These are phyloP conservation scores for Vinca minor DNA, from an alignment of 257 asterid genomes.

Conservation along the genomic window DNA sequence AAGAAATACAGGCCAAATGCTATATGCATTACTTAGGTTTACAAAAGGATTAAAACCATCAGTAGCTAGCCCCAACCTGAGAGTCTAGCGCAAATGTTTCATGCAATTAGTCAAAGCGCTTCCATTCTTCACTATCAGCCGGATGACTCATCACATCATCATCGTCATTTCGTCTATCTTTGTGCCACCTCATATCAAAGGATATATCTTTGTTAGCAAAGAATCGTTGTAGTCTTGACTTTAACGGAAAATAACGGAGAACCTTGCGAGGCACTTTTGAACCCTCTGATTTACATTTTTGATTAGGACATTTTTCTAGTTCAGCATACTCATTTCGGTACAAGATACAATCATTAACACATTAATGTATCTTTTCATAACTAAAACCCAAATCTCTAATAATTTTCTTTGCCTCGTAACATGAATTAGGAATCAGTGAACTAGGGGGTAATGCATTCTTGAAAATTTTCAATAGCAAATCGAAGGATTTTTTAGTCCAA, in stretches of 20 bases:
- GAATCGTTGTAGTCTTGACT: too few relatives aligned
- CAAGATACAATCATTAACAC: neutral
- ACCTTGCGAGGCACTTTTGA: neutral
- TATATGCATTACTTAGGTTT: too few relatives aligned
- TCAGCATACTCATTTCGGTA: neutral
- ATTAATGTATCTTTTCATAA: too few relatives aligned
- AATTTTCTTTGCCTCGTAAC: constrained; percentile 5
- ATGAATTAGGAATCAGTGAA: neutral
- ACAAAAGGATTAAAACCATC: too few relatives aligned
- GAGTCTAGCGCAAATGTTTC: too few relatives aligned
- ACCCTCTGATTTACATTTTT: neutral
- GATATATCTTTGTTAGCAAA: constrained; percentile 1
- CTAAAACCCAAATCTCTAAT: constrained; percentile 7
- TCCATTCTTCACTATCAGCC: neutral
- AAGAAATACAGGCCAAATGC: too few relatives aligned
- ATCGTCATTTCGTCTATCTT: neutral
- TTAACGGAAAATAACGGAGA: neutral
- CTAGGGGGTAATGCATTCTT: neutral
- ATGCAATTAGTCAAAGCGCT: neutral
- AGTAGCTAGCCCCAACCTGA: too few relatives aligned
- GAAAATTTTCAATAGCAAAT: neutral
- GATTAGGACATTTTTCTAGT: neutral
- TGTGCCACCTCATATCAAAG: constrained; percentile 14
- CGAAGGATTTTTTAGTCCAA: too few relatives aligned
- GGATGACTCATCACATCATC: neutral